Base-by-base conservation (phyloP, 108 stramenopile genomes). In the Skeletonema tropicum region DNA sequence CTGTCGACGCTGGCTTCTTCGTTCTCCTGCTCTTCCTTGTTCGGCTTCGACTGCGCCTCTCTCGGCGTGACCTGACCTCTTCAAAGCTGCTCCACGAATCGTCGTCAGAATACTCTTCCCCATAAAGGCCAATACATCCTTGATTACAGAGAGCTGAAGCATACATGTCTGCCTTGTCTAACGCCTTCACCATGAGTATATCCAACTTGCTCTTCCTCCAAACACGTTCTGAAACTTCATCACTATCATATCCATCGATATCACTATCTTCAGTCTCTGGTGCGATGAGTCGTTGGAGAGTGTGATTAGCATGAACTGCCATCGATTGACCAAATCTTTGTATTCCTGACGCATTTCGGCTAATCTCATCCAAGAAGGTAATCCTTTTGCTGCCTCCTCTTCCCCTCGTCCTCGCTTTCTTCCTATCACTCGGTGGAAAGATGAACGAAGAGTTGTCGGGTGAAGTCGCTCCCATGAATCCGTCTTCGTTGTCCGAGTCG, bases 171-270 rank as follows among this genome's bases (percentile, higher is more conserved):
- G 61, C 61, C 11, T n/a, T 38, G 61, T 62, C 61, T 11, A 62
- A 11, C 6, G 52, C 52, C 10, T 23, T 55, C 21, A 21, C 21
- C 52, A 55, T 23, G 52, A 55, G 19, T 9, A 21, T 3, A 62
- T 62, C 61, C 19, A 62, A 19, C 23, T 62, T 38, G 32, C 17
- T 38, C 35, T 38, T 33, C 36, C 61, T 62, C 36, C 59, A 29
- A 60, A 9, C 13, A 32, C 59, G 59, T 13, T n/a, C 13, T 15
- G 33, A 32, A 60, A 25, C 59, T 4, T 29, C 59, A 60, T 33
- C 33, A 5, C 33, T 32, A n/a, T 60, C 33, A 4, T 32, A 14
- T n/a, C n/a, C 59, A 32, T 60, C 59, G 21, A 9, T 36, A 1
- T 62, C 61, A 7, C 23, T 0, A 17, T 19, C 8, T 2, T 62